phyloP scores from a whole-genome alignment of 2,329 filamentous ascomycete genomes.

The Paraphaeosphaeria minitans region DNA sequence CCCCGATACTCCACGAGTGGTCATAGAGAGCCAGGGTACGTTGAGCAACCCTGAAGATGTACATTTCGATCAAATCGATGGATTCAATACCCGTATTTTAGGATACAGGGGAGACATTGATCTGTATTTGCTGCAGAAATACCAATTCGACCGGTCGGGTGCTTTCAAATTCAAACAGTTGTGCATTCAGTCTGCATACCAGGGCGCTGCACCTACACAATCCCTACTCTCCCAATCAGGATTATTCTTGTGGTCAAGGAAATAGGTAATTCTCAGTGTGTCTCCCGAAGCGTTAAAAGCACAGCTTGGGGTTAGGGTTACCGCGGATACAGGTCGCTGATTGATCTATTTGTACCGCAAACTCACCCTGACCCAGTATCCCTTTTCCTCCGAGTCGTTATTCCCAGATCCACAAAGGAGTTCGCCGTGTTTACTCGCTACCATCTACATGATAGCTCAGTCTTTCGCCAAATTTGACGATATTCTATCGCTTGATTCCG shows the following conservation, averaged over 20 bases:
- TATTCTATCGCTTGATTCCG: conserved; percentile 17
- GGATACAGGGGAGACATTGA: conserved; percentile 20
- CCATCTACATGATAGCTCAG: conserved; percentile 18
- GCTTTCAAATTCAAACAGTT: conserved; percentile 18
- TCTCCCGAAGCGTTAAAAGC: too few relatives aligned
- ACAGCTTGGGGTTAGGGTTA: too few relatives aligned
- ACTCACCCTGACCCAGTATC: too few relatives aligned
- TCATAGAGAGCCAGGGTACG: too few relatives aligned
- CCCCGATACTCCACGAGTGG: too few relatives aligned
- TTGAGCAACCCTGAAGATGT: too few relatives aligned
- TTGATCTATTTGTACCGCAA: too few relatives aligned
- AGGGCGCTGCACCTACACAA: conserved; percentile 11
- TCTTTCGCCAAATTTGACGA: conserved; percentile 18
- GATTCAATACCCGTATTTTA: conserved; percentile 12
- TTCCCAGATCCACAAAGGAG: too few relatives aligned
- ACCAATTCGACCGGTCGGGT: conserved; percentile 12
- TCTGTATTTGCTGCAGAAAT: conserved; percentile 16
- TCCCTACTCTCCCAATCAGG: conserved; percentile 16
- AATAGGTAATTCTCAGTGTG: too few relatives aligned
- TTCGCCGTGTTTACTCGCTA: conserved; percentile 13
- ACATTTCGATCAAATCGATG: neutral
- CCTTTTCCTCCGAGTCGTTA: too few relatives aligned
- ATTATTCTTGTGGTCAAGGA: neutral
- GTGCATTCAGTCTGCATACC: conserved; percentile 15
- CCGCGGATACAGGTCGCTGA: too few relatives aligned